These are phyloP conservation scores for Pisolithus tinctorius DNA, from an alignment of 768 basidiomycete genomes.

Conservation along the genomic window DNA sequence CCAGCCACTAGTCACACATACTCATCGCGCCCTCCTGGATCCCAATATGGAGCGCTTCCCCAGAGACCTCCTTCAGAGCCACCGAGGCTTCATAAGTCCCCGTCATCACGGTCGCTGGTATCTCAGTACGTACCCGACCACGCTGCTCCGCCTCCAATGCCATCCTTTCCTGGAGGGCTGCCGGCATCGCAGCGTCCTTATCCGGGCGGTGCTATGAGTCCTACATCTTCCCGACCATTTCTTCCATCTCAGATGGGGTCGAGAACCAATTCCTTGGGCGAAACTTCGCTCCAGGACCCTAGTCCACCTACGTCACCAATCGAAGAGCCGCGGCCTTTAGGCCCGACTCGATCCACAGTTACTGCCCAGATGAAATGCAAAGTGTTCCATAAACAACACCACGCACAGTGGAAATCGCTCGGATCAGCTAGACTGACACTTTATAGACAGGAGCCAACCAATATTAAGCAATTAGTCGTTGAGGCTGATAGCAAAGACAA, in stretches of 20 bases:
- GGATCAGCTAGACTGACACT: slow-evolving; percentile 84
- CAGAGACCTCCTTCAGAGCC: slow-evolving; percentile 47
- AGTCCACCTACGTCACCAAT: slow-evolving; percentile 84
- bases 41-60: slow-evolving; percentile 19
- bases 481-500: slow-evolving; percentile 75
- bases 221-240: slow-evolving; percentile 34
- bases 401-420: slow-evolving; percentile 96
- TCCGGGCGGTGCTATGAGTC: slow-evolving; percentile 15
- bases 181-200: slow-evolving; percentile 23
- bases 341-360: slow-evolving; percentile 70
- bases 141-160: slow-evolving; percentile 30
- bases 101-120: slow-evolving; percentile 54
- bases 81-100: slow-evolving; percentile 40
- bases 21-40: slow-evolving; percentile 6
- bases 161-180: slow-evolving; percentile 29
- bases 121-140: slow-evolving; percentile 43
- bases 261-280: slow-evolving; percentile 44
- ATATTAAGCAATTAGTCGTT: slow-evolving; percentile 94
- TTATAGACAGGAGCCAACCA: slow-evolving; percentile 78
- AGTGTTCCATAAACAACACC: slow-evolving; percentile 90
- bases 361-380: slow-evolving; percentile 97
- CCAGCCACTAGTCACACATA: slow-evolving; percentile 8
- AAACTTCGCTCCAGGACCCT: slow-evolving; percentile 53
- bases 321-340: slow-evolving; percentile 45
- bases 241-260: slow-evolving; percentile 57